These are phyloP conservation scores for Sugiyamaella grinbergsii DNA, from an alignment of 1,139 yeast genomes.

Conservation along the genomic window DNA sequence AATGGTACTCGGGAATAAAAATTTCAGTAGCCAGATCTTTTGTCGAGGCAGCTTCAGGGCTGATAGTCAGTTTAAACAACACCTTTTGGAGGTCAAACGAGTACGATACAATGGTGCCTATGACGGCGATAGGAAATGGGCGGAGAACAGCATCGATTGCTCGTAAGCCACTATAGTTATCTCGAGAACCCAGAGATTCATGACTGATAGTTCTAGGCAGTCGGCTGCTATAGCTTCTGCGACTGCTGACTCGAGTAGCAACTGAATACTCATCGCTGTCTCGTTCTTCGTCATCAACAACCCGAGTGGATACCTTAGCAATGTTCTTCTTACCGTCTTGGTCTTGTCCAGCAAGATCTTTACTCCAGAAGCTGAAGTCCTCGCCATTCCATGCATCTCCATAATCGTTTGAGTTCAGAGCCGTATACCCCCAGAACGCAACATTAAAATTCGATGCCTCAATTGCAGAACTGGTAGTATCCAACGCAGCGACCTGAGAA, in stretches of 20 bases:
- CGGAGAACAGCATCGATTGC: slow-evolving; percentile 71
- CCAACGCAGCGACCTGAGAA: slow-evolving; percentile 75
- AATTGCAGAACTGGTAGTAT: slow-evolving; percentile 71
- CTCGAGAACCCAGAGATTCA: background rate
- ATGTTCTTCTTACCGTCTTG: background rate
- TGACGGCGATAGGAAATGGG: slow-evolving; percentile 65
- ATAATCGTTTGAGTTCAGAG: slow-evolving; percentile 67
- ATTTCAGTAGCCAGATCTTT: slow-evolving; percentile 54
- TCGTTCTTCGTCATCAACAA: background rate
- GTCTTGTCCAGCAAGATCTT: slow-evolving; percentile 22
- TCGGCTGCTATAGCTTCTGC: background rate
- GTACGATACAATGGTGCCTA: slow-evolving; percentile 54
- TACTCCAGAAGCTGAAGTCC: slow-evolving; percentile 81
- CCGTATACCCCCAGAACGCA: slow-evolving; percentile 80
- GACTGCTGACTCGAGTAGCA: background rate
- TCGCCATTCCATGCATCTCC: slow-evolving; percentile 91
- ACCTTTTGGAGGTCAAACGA: slow-evolving; percentile 56
- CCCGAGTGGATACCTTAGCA: background rate
- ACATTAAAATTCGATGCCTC: slow-evolving; percentile 71
- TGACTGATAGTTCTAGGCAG: background rate
- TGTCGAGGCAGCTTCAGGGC: slow-evolving; percentile 29
- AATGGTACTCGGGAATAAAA: slow-evolving; percentile 71
- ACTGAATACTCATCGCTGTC: background rate
- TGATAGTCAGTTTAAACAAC: slow-evolving; percentile 53
- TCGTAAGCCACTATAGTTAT: slow-evolving; percentile 41